phyloP scores from a whole-genome alignment of 2,329 filamentous ascomycete genomes.

The Nemania sp. region DNA sequence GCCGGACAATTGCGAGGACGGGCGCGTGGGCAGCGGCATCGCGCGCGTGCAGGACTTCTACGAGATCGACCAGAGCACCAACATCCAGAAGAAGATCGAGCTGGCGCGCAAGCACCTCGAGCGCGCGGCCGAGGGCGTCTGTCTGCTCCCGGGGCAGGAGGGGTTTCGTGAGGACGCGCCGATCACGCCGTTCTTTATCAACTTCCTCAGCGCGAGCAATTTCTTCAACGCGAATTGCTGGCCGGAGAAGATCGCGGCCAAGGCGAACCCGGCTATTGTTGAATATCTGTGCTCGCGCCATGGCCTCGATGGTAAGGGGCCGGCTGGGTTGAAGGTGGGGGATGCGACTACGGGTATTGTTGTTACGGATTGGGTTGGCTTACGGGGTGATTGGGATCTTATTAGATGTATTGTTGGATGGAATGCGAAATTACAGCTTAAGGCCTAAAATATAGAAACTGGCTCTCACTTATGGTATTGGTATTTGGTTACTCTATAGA shows the following conservation, averaged over 20 bases:
- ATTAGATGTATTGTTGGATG: slow-evolving; percentile 88
- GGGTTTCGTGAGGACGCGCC: slow-evolving; percentile 44
- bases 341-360: slow-evolving; percentile 88
- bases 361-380: slow-evolving; percentile 93
- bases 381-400: slow-evolving; percentile 89
- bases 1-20: slow-evolving; percentile 90
- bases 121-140: slow-evolving; percentile 70
- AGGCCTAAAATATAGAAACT: slow-evolving; percentile 49
- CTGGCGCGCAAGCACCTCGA: slow-evolving; percentile 81
- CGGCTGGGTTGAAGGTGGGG: slow-evolving; percentile 65
- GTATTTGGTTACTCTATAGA: not conserved
- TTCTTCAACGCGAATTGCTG: slow-evolving; percentile 94
- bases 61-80: slow-evolving; percentile 79
- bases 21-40: slow-evolving; percentile 74
- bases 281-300: slow-evolving; percentile 72
- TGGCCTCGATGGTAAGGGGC: slow-evolving; percentile 63
- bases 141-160: slow-evolving; percentile 57
- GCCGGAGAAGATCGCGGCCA: slow-evolving; percentile 91
- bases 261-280: slow-evolving; percentile 82
- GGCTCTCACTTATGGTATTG: not conserved
- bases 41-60: slow-evolving; percentile 96
- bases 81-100: slow-evolving; percentile 84
- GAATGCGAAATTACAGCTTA: slow-evolving; percentile 77
- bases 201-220: slow-evolving; percentile 91
- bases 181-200: slow-evolving; percentile 79